Conservation (phyloP, 306 rosid species). For the Vigna reflexopilosa region DNA sequence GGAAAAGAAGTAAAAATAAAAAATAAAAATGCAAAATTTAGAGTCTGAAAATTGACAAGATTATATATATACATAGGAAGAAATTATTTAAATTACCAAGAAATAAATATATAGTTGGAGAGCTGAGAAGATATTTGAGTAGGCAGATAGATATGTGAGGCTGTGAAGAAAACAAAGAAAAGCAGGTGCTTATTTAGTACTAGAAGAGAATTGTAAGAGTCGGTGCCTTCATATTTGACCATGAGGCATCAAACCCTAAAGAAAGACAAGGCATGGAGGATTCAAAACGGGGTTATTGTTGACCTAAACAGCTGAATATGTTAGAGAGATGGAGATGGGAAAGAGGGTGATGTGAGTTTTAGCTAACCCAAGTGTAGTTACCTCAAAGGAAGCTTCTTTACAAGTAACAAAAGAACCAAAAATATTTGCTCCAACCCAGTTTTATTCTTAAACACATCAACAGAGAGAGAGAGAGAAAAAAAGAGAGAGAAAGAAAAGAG, state of each 20-base stretch:
- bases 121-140: conserved; percentile 37
- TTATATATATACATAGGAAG: not conserved
- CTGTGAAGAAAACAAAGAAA: conserved; percentile 40
- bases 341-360: conserved; percentile 46
- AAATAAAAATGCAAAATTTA: not conserved
- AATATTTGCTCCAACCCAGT: conserved; percentile 46
- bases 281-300: conserved; percentile 49
- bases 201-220: conserved; percentile 42
- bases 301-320: conserved; percentile 48
- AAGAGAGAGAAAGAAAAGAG: not conserved
- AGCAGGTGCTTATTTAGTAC: conserved; percentile 37
- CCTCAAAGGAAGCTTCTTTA: conserved; percentile 53
- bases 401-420: conserved; percentile 42
- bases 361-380: conserved; percentile 48
- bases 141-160: conserved; percentile 51
- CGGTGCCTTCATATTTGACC: conserved; percentile 77
- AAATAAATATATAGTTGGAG: conserved; percentile 2
- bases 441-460: conserved; percentile 42
- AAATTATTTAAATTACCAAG: conserved; percentile 36
- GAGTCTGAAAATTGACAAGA: not conserved
- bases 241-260: conserved; percentile 64
- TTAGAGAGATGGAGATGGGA: conserved; percentile 8
- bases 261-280: conserved; percentile 43
- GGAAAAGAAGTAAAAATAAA: too few relatives aligned
- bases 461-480: conserved; percentile 11